Evolutionary conservation across 2,329 filamentous ascomycete genomes (phyloP), one percentile per base, ranked within the genome.

Genomic region (Colletotrichum tamarilloi): DNA sequence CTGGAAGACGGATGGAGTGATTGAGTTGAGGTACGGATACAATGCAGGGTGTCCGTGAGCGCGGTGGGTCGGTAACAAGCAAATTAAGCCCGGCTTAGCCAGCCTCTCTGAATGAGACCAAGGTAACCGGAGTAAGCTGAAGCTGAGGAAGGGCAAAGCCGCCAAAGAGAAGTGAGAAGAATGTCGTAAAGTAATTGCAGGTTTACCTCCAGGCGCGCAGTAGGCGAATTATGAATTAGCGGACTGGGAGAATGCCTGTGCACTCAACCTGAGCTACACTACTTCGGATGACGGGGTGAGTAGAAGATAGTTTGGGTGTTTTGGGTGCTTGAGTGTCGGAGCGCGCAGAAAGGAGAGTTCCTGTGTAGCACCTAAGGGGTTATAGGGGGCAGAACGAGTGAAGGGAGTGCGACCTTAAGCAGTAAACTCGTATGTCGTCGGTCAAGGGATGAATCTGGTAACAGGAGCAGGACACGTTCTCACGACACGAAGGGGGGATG

Each of bases 281-380:
- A 62, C 67, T 66, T 71, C 60, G 67, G 71, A 72, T 70, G 70
- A 55, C 55, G 49, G 66, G 46, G 26, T 59, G 30, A 64, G 70
- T 60, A 38, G 12, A 28, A 38, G 35, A 69, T 42, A 30, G 66
- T 57, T 49, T 16, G 46, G n/a, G 16, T 28, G 30, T 35, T 35
- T 35, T 35, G 32, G 32, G 32, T 35, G 32, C 57, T 59, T 14
- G 65, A 53, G 65, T 53, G 69, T 72, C 26, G 59, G 32, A 46
- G 70, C 70, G 65, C 64, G 65, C 64, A 24, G n/a, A 46, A 22
- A 46, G 53, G 38, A 22, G 28, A 42, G 32, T 16, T 52, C 52
- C 24, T 24, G 35, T 30, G 66, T 60, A 59, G 22, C 55, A 55
- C n/a, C 42, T 28, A 22, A 22, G 56, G 56, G 60, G 38, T 66